Conservation (phyloP, 768 basidiomycete genomes). For the Trametes meyenii region DNA sequence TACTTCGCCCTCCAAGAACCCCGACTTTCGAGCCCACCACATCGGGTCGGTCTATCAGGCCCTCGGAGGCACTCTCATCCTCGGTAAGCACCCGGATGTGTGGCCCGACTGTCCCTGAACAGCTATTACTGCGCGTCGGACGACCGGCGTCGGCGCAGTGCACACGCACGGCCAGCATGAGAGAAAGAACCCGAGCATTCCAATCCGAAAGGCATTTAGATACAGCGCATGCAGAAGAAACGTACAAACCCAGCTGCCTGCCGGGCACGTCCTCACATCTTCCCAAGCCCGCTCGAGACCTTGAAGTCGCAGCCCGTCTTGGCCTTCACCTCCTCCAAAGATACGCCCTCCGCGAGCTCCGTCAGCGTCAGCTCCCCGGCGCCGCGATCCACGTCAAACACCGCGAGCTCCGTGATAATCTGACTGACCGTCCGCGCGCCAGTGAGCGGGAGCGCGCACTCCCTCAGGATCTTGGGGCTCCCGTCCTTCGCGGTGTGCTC, state of each 20-base stretch:
- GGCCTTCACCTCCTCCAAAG: conserved; percentile 78
- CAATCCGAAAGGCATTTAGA: conserved; percentile 1
- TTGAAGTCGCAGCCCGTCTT: conserved; percentile 89
- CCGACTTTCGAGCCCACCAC: too few relatives aligned
- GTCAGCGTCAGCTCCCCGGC: conserved; percentile 72
- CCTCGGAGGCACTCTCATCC: too few relatives aligned
- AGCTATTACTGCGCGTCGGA: background rate
- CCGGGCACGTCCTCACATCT: conserved; percentile 23
- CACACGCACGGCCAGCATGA: conserved; percentile 2
- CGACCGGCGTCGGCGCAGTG: background rate
- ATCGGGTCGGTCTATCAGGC: too few relatives aligned
- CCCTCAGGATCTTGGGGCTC: conserved; percentile 81
- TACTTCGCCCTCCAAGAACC: background rate
- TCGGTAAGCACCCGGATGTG: too few relatives aligned
- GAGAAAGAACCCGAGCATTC: conserved; percentile 2
- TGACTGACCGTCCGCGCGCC: conserved; percentile 87
- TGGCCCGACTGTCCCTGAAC: too few relatives aligned
- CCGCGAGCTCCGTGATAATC: conserved; percentile 91
- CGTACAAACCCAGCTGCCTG: background rate
- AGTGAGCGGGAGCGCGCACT: conserved; percentile 85
- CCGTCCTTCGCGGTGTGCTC: conserved; percentile 93
- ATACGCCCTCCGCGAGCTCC: conserved; percentile 85
- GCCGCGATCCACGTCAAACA: conserved; percentile 84
- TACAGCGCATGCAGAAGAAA: background rate
- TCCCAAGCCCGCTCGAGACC: conserved; percentile 45